A percentile compares a stretch with the other conserved stretches of the same genome.
Evolutionary conservation across 2,329 filamentous ascomycete species (phyloP).

Genomic region (Bipolaris gigantea): DNA sequence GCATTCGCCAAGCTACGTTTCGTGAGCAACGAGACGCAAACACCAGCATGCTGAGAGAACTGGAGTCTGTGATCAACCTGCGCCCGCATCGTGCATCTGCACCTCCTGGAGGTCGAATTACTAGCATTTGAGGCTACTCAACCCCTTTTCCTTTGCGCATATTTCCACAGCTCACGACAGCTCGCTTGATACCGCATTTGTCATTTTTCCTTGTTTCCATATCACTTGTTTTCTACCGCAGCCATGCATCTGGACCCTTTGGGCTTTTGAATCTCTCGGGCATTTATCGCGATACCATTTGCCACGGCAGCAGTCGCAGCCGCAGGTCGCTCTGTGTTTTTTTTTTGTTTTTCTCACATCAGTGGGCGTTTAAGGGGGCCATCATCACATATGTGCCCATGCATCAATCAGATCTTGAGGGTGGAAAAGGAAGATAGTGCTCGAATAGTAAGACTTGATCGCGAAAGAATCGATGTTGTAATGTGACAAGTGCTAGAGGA

Average conservation of each 20-base stretch:
- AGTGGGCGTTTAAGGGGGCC: not conserved
- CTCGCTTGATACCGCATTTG: slow-evolving; percentile 10
- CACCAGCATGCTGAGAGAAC: slow-evolving; percentile 86
- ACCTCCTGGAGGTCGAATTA: slow-evolving; percentile 31
- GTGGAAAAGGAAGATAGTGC: too few relatives aligned
- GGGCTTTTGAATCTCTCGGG: slow-evolving; percentile 8
- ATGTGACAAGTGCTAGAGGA: not conserved
- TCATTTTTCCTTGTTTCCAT: slow-evolving; percentile 4
- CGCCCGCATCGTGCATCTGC: slow-evolving; percentile 31
- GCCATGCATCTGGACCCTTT: slow-evolving; percentile 4
- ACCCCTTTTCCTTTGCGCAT: slow-evolving; percentile 10
- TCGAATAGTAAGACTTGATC: too few relatives aligned
- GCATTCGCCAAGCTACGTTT: slow-evolving; percentile 70
- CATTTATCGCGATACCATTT: slow-evolving; percentile 20
- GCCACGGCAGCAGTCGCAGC: slow-evolving; percentile 12
- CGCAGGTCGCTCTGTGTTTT: not conserved
- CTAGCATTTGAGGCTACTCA: slow-evolving; percentile 33
- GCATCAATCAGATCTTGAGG: too few relatives aligned
- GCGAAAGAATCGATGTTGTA: too few relatives aligned
- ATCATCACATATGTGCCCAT: too few relatives aligned
- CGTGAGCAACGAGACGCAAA: slow-evolving; percentile 79
- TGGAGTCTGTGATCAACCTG: slow-evolving; percentile 78
- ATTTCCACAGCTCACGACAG: slow-evolving; percentile 17
- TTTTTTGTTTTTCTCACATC: not conserved
- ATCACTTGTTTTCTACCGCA: not conserved